Conservation (phyloP, 345 rosid species). For the Luvunga scandens region DNA sequence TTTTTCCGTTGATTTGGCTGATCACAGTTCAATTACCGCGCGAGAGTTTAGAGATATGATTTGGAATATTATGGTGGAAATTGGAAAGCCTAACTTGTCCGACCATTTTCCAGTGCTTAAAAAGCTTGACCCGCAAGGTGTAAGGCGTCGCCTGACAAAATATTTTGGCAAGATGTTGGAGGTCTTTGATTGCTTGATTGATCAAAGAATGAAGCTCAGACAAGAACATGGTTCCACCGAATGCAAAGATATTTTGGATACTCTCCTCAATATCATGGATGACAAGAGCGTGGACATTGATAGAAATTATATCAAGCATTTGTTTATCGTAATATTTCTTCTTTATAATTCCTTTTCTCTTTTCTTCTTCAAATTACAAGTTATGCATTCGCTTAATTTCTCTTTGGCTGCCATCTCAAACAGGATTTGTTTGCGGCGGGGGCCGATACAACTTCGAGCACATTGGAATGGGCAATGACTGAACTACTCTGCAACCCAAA, state of each 20-base stretch:
- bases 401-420: too few relatives aligned
- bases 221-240: not conserved
- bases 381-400: not conserved
- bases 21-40: constrained; percentile 4
- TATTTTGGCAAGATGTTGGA: constrained; percentile 23
- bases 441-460: constrained; percentile 43
- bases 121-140: constrained; percentile 30
- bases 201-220: constrained; percentile 23
- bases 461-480: constrained; percentile 59
- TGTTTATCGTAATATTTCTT: constrained; percentile 27
- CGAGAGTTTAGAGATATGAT: constrained; percentile 23
- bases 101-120: constrained; percentile 34
- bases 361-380: not conserved
- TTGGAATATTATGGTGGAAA: constrained; percentile 18
- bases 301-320: constrained; percentile 20
- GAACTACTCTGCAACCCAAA: constrained; percentile 40
- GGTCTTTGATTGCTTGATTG: constrained; percentile 26
- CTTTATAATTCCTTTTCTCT: not conserved
- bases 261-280: constrained; percentile 27
- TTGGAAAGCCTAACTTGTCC: constrained; percentile 30
- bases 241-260: constrained; percentile 35
- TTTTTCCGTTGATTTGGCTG: constrained; percentile 29
- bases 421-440: constrained; percentile 47
- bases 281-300: constrained; percentile 23
- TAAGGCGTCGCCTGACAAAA: constrained; percentile 12